Conservation (phyloP, 805 yeast species). For the Yarrowia sp. region DNA sequence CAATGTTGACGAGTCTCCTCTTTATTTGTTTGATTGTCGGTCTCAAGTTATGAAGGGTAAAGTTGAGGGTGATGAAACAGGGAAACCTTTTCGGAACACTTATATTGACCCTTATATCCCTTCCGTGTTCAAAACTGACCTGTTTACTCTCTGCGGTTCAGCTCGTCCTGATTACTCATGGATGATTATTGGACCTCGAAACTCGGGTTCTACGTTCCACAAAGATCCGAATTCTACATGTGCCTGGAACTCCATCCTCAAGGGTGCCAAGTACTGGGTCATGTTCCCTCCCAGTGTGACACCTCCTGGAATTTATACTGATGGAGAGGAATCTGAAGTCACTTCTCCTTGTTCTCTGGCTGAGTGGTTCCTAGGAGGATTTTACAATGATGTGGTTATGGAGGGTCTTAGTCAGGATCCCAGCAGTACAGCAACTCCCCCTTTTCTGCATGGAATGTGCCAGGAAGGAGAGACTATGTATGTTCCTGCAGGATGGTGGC, state of each 20-base stretch:
- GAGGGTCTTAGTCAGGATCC: background rate
- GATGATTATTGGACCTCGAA: conserved; percentile 82
- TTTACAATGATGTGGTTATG: conserved; percentile 52
- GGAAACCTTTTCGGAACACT: background rate
- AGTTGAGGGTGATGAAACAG: background rate
- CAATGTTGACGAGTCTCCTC: conserved; percentile 82
- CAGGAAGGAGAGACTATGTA: conserved; percentile 83
- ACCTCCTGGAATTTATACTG: conserved; percentile 86
- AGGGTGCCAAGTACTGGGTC: conserved; percentile 83
- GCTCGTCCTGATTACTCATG: conserved; percentile 89
- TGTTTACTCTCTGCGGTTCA: conserved; percentile 19
- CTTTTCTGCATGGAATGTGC: conserved; percentile 71
- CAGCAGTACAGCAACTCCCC: conserved; percentile 12
- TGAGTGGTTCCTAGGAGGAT: conserved; percentile 88
- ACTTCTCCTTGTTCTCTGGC: conserved; percentile 92
- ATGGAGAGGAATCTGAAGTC: conserved; percentile 72
- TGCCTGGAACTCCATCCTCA: conserved; percentile 85
- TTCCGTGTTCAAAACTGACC: conserved; percentile 43
- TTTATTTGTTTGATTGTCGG: conserved; percentile 84
- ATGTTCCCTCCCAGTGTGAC: conserved; percentile 86
- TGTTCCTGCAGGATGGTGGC: conserved; percentile 99
- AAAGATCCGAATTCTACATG: conserved; percentile 91
- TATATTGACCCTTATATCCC: conserved; percentile 40
- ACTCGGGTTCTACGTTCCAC: conserved; percentile 90
- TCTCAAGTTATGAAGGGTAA: conserved; percentile 63